Conservation (phyloP, 2,329 filamentous ascomycete genomes). For the Penicillium sp. region DNA sequence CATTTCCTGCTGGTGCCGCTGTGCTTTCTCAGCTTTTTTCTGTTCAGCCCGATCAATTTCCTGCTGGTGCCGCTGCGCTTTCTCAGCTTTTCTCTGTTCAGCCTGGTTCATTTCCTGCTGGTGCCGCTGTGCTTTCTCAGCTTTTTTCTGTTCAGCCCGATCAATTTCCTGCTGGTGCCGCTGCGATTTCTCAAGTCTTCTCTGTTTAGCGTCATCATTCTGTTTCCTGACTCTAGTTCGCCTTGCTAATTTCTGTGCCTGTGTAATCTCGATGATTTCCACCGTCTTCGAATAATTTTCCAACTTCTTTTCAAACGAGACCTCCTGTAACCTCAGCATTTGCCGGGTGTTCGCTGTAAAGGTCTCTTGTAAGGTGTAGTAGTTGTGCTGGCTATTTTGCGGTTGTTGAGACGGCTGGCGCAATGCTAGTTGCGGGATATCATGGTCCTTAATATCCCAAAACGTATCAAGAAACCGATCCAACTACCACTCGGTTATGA, state of each 20-base stretch:
- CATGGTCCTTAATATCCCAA: background rate
- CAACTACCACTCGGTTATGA: background rate
- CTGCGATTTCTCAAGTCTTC: background rate
- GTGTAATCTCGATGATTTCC: background rate
- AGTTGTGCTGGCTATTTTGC: background rate
- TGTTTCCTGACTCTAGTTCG: background rate
- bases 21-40: no score
- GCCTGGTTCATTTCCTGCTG: no score
- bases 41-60: no score
- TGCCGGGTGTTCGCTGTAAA: background rate
- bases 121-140: background rate
- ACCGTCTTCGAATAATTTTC: background rate
- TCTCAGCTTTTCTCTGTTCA: no score
- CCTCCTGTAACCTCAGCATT: background rate
- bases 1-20: no score
- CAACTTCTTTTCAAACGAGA: background rate
- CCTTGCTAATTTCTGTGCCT: background rate
- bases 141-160: background rate
- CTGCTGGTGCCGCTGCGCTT: no score
- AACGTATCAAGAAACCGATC: conserved; percentile 1
- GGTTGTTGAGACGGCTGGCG: background rate
- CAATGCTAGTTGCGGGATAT: background rate
- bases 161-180: background rate
- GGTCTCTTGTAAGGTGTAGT: background rate
- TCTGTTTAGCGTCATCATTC: background rate